Evolutionary conservation across 2,329 filamentous ascomycete species (phyloP).

Genomic region (Coleophoma crateriformis): DNA sequence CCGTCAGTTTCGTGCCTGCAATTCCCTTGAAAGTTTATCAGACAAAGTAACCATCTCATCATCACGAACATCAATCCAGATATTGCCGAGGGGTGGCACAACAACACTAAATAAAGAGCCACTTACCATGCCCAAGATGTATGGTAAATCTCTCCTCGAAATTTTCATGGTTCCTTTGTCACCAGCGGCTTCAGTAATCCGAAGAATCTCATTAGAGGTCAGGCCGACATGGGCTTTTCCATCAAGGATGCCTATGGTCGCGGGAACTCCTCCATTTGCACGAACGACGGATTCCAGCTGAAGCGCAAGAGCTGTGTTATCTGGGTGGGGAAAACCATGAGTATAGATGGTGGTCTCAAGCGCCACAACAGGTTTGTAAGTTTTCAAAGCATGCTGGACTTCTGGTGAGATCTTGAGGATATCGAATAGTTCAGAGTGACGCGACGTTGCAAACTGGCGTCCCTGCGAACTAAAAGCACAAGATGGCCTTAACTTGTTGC

Average conservation of each 20-base stretch:
- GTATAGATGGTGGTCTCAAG: conserved; percentile 97
- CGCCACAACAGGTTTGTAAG: conserved; percentile 78
- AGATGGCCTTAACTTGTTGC: too few relatives aligned
- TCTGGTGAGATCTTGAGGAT: conserved; percentile 39
- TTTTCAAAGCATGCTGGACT: conserved; percentile 68
- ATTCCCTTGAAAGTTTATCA: conserved; percentile 43
- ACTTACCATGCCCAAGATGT: conserved; percentile 69
- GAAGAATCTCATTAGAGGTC: conserved; percentile 62
- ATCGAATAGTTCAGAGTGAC: too few relatives aligned
- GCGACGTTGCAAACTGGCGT: too few relatives aligned
- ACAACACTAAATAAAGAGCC: neutral
- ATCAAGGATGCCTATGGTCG: conserved; percentile 83
- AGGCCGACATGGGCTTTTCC: conserved; percentile 81
- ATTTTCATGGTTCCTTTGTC: conserved; percentile 70
- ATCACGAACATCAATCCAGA: neutral
- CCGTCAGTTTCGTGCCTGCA: conserved; percentile 65
- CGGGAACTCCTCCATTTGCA: conserved; percentile 75
- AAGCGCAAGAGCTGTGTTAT: conserved; percentile 67
- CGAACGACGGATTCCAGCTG: conserved; percentile 79
- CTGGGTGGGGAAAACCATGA: conserved; percentile 75
- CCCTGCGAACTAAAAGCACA: too few relatives aligned
- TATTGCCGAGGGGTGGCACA: neutral
- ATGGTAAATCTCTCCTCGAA: conserved; percentile 81
- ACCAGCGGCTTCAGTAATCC: conserved; percentile 60
- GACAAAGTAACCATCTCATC: neutral